Evolutionary conservation across 2,329 filamentous ascomycete genomes (phyloP), one percentile per base, ranked within the genome.

Genomic region (Aspergillus sojae): DNA sequence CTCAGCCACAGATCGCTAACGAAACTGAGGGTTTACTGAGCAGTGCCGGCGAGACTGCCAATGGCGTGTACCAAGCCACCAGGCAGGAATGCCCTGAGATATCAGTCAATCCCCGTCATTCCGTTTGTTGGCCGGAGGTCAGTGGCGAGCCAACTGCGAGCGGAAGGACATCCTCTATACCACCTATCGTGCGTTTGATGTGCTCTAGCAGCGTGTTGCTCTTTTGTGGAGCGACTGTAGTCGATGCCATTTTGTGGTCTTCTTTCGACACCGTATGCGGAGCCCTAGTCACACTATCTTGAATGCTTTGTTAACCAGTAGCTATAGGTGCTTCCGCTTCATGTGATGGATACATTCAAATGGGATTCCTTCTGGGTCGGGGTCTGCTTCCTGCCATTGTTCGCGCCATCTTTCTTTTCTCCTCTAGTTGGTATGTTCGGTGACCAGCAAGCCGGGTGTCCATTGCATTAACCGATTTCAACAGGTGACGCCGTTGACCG

Each of bases 341-440:
- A 85, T 65, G 83, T 87, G 4, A 80, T 84, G 67, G 70, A 77
- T 10, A 83, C 79, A 2, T 89, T 89, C 69, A 67, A 78, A 64
- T 89, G 86, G 85, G 76, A 80, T 52, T 83, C 87, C 0, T 81
- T 81, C 0, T 86, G 83, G 0, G 84, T 86, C 4, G 87, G 87
- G 1, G 73, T 89, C 6, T 76, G 87, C 11, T 88, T 89, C 70
- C 77, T 89, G 5, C 79, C 83, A 1, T 69, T 91, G 52, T 84
- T 88, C 50, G 74, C 89, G 6, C 89, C 89, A 0, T 83, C 83
- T 19, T 86, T 91, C 71, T 67, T 85, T 4, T 85, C 86, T 0
- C 89, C 90, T 0, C 39, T 87, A 1, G 82, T 88, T 2, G 88
- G 86, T 53, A 78, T 74, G 75, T 71, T 16, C n/a, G 5, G n/a